These are phyloP conservation scores for Psilocybe azurescens DNA, from an alignment of 768 basidiomycete genomes.

Conservation along the genomic window DNA sequence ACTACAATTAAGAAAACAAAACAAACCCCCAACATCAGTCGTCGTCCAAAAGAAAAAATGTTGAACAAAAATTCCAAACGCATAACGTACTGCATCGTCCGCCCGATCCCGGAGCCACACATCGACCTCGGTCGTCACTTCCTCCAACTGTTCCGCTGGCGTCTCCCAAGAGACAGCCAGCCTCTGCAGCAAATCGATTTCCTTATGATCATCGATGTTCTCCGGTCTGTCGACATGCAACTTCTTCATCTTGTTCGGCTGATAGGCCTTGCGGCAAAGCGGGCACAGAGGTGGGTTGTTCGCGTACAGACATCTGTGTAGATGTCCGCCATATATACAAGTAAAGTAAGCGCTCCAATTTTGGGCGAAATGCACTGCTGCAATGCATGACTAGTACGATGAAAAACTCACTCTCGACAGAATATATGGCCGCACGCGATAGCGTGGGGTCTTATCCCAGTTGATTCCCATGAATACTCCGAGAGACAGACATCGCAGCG, in stretches of 20 bases:
- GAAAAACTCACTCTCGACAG: conserved; percentile 61
- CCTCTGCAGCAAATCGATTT: conserved; percentile 41
- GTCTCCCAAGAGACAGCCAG: conserved; percentile 46
- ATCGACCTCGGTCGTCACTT: conserved; percentile 52
- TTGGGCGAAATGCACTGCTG: not conserved
- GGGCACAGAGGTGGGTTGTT: conserved; percentile 62
- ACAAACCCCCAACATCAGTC: not conserved
- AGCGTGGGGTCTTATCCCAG: conserved; percentile 62
- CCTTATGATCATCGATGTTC: conserved; percentile 38
- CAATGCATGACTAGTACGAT: not conserved
- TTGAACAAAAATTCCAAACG: conserved; percentile 10
- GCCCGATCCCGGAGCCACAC: conserved; percentile 52
- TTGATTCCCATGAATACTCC: conserved; percentile 56
- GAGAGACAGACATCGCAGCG: conserved; percentile 81
- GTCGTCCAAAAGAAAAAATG: no score
- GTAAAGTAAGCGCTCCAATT: not conserved
- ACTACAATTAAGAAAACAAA: conserved; percentile 13
- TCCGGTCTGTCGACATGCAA: conserved; percentile 64
- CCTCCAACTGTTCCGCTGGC: conserved; percentile 37
- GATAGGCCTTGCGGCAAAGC: conserved; percentile 67
- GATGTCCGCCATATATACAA: not conserved
- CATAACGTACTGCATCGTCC: conserved; percentile 42
- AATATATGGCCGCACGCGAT: conserved; percentile 83
- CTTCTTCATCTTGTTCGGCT: conserved; percentile 62
- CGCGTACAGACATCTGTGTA: conserved; percentile 56